Evolutionary conservation across 192 early-diverging fungal species (phyloP).

Genomic region (Backusella psychrophila): DNA sequence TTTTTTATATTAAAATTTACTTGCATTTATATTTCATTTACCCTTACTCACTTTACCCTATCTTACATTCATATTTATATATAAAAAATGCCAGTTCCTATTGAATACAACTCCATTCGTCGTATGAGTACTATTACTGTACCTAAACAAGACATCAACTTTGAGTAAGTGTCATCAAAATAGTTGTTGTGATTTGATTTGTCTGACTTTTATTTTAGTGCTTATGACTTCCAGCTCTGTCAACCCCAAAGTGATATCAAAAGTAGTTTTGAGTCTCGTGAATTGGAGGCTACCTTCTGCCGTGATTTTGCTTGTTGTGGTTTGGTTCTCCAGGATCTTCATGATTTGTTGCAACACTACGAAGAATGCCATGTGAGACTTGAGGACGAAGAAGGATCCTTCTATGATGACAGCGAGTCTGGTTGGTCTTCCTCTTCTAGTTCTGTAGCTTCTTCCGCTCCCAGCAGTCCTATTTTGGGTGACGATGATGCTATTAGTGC

Average conservation of each 20-base stretch:
- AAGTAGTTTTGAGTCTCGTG: constrained; percentile 55
- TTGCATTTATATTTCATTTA: not conserved
- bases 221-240: constrained; percentile 30
- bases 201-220: constrained; percentile 8
- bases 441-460: not conserved
- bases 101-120: constrained; percentile 30
- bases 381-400: constrained; percentile 73
- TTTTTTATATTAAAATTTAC: constrained; percentile 5
- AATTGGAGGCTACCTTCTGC: constrained; percentile 89
- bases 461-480: constrained; percentile 23
- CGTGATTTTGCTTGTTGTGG: constrained; percentile 97
- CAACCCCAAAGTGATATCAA: constrained; percentile 28
- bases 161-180: constrained; percentile 33
- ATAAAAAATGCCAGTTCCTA: constrained; percentile 33
- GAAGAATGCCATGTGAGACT: constrained; percentile 92
- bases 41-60: not conserved
- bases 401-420: constrained; percentile 41
- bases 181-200: not conserved
- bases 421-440: constrained; percentile 12
- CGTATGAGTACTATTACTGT: constrained; percentile 32
- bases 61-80: not conserved
- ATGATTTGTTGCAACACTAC: constrained; percentile 95
- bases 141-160: constrained; percentile 34
- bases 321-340: constrained; percentile 80
- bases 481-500: constrained; percentile 16